Conservation (phyloP, 176 grass and related monocot species). For the Pontederia crassipes region DNA sequence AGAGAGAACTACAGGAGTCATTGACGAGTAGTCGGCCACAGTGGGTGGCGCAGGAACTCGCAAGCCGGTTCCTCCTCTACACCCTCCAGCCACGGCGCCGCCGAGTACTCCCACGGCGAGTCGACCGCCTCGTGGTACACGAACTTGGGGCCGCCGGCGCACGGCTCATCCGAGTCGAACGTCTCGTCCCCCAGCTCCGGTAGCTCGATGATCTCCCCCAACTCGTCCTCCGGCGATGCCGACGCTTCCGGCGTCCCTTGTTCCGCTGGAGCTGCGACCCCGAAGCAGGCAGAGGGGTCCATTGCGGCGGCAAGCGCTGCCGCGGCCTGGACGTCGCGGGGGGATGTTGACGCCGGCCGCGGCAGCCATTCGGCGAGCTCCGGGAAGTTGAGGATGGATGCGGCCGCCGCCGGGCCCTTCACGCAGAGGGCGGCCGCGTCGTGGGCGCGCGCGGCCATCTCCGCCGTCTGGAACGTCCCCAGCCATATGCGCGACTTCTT, state of each 20-base stretch:
- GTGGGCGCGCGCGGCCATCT: slow-evolving; percentile 21
- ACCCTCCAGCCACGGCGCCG: neutral
- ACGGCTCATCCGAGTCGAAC: neutral
- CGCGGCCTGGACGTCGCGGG: neutral
- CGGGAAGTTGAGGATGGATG: slow-evolving; percentile 11
- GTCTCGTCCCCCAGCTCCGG: slow-evolving; percentile 6
- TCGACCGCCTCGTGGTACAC: slow-evolving; percentile 2
- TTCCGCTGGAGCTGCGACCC: neutral
- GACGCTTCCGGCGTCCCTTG: neutral
- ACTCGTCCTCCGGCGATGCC: neutral
- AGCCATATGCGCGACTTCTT: neutral
- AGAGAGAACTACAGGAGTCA: too few species aligned
- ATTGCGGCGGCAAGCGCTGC: slow-evolving; percentile 9
- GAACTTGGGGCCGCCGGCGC: neutral
- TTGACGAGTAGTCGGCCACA: too few species aligned
- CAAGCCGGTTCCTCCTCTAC: neutral
- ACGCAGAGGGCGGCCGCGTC: slow-evolving; percentile 7
- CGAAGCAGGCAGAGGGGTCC: neutral
- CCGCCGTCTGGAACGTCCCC: neutral
- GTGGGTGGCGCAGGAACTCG: too few species aligned
- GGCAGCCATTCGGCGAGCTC: neutral
- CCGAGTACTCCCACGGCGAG: neutral
- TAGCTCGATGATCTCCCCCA: neutral
- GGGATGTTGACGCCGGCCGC: neutral
- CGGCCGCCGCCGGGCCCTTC: slow-evolving; percentile 11